phyloP scores from a whole-genome alignment of 129 eudicot genomes.

The Lonicera japonica region DNA sequence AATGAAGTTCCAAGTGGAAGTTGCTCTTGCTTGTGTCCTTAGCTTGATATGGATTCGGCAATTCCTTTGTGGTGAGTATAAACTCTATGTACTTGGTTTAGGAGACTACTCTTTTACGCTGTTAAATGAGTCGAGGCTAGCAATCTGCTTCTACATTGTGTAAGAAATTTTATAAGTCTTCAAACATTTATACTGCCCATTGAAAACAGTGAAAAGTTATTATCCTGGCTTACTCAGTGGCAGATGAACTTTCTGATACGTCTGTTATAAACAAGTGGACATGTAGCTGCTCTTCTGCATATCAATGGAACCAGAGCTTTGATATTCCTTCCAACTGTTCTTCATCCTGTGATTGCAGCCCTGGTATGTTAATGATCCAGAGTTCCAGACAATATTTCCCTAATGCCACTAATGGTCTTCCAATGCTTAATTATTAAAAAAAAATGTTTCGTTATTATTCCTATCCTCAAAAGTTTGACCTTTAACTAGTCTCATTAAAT shows the following conservation, averaged over 20 bases:
- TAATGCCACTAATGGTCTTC: too few relatives aligned
- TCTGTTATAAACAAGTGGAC: constrained; percentile 57
- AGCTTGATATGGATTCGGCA: constrained; percentile 37
- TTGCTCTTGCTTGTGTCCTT: constrained; percentile 40
- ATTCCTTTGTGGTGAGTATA: constrained; percentile 41
- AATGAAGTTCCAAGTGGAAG: constrained; percentile 47
- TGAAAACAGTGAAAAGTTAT: neutral
- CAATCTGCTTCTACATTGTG: too few relatives aligned
- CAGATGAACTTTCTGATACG: constrained; percentile 42
- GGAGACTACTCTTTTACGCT: neutral
- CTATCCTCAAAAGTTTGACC: too few relatives aligned
- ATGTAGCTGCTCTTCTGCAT: constrained; percentile 54
- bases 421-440: too few relatives aligned
- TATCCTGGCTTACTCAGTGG: constrained; percentile 1
- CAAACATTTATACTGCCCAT: neutral
- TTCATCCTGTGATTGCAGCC: constrained; percentile 72
- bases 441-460: too few relatives aligned
- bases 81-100: neutral
- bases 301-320: constrained; percentile 29
- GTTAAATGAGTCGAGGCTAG: neutral
- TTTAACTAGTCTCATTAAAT: too few relatives aligned
- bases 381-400: too few relatives aligned
- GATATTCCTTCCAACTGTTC: constrained; percentile 45
- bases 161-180: too few relatives aligned
- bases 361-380: constrained; percentile 39